Evolutionary conservation across 1,284 basidiomycete species (phyloP).

Genomic region (Abortiporus biennis): DNA sequence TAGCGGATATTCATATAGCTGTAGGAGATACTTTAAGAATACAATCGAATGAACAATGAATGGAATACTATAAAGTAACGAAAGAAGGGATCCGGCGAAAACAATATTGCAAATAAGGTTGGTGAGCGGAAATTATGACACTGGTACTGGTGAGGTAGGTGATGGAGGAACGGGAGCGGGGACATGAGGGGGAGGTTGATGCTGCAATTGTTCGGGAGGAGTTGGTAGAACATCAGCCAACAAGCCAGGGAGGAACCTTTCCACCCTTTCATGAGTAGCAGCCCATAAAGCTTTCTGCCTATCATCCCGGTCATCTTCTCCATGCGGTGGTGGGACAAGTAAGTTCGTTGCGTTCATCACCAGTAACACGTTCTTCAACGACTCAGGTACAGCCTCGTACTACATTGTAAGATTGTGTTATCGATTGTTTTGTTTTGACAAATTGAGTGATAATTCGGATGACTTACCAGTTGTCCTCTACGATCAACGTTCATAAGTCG

Average conservation of each 20-base stretch:
- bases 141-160: background rate
- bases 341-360: conserved; percentile 91
- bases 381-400: conserved; percentile 94
- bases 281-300: conserved; percentile 78
- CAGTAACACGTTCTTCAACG: conserved; percentile 93
- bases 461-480: conserved; percentile 79
- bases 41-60: background rate
- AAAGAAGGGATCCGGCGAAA: background rate
- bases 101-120: too few species aligned
- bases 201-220: too few species aligned
- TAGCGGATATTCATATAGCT: background rate
- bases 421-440: background rate
- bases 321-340: conserved; percentile 62
- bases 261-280: conserved; percentile 78
- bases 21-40: background rate
- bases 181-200: too few species aligned
- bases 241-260: conserved; percentile 87
- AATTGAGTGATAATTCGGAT: background rate
- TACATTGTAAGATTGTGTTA: conserved; percentile 24
- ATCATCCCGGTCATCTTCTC: conserved; percentile 50
- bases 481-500: conserved; percentile 83
- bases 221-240: conserved; percentile 61
- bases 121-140: too few species aligned
- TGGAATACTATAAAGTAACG: background rate
- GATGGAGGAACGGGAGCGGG: background rate